These are phyloP conservation scores for Aegilops bicornis DNA, from an alignment of 176 grass and related monocot genomes.

Conservation along the genomic window DNA sequence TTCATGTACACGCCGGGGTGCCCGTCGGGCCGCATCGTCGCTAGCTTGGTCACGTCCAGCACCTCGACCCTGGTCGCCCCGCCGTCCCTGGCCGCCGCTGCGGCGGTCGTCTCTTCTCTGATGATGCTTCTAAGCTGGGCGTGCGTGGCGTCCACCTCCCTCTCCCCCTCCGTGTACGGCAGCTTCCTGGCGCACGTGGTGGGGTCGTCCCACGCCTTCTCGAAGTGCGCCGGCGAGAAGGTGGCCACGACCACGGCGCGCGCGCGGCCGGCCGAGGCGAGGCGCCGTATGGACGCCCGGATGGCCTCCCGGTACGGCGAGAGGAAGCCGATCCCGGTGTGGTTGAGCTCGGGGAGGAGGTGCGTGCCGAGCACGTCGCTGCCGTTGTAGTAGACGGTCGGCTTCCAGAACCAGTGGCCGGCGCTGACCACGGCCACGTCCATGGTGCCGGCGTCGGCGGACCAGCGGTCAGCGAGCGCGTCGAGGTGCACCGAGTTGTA, in stretches of 20 bases:
- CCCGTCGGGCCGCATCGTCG: slow-evolving; percentile 59
- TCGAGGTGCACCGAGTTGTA: slow-evolving; percentile 20
- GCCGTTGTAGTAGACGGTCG: slow-evolving; percentile 43
- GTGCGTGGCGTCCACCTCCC: slow-evolving; percentile 35
- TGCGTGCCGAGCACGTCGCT: slow-evolving; percentile 49
- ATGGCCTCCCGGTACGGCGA: slow-evolving; percentile 42
- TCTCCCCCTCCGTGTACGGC: slow-evolving; percentile 62
- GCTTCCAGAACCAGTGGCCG: slow-evolving; percentile 65
- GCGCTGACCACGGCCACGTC: slow-evolving; percentile 43
- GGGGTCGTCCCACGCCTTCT: slow-evolving; percentile 33
- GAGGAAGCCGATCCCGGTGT: slow-evolving; percentile 58
- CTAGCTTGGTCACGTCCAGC: slow-evolving; percentile 71
- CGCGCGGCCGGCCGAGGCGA: not conserved
- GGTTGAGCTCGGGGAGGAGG: slow-evolving; percentile 22
- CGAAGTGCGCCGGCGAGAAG: slow-evolving; percentile 68
- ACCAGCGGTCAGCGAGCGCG: slow-evolving; percentile 32
- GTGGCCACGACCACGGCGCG: slow-evolving; percentile 44
- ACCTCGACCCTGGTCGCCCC: slow-evolving; percentile 33
- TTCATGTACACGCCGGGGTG: slow-evolving; percentile 65
- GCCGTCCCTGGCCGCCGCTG: not conserved
- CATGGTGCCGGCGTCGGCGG: slow-evolving; percentile 31
- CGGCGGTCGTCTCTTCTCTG: slow-evolving; percentile 34
- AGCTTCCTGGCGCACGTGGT: slow-evolving; percentile 41
- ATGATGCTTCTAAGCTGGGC: slow-evolving; percentile 49
- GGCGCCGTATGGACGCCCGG: slow-evolving; percentile 11